Percentiles rank a stretch among this genome's conserved stretches.
phyloP scores from a whole-genome alignment of 805 yeast genomes.

The Teunomyces atbi region DNA sequence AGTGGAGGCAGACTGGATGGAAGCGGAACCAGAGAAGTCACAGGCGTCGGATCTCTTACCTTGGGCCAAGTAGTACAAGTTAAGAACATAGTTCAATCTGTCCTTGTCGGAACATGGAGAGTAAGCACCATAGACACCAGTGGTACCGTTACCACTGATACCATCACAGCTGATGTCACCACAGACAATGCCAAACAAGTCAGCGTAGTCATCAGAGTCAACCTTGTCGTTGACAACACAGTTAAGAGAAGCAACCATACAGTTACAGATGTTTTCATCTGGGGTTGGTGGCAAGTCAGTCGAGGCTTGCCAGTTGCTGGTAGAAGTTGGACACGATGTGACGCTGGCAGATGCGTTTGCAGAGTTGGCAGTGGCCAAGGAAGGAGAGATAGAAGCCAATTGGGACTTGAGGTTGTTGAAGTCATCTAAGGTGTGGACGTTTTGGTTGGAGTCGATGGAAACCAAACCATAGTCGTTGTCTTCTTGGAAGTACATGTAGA shows the following conservation, averaged over 20 bases:
- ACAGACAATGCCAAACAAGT: conserved; percentile 36
- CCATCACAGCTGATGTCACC: conserved; percentile 35
- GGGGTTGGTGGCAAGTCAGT: conserved; percentile 46
- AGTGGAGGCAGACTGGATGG: conserved; percentile 45
- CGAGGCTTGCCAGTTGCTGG: conserved; percentile 36
- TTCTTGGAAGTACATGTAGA: conserved; percentile 81
- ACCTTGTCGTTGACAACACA: conserved; percentile 36
- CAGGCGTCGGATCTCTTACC: conserved; percentile 29
- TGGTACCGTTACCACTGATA: conserved; percentile 36
- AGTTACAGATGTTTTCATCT: conserved; percentile 33
- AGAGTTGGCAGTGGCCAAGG: conserved; percentile 31
- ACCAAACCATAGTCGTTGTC: conserved; percentile 75
- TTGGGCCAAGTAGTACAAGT: conserved; percentile 36
- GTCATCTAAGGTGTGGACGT: conserved; percentile 62
- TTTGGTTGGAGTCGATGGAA: conserved; percentile 40
- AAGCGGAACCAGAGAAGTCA: conserved; percentile 40
- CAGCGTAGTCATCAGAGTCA: conserved; percentile 29
- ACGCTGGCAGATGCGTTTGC: conserved; percentile 22
- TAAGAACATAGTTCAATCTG: conserved; percentile 37
- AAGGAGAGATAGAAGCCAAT: conserved; percentile 55
- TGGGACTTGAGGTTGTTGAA: conserved; percentile 61
- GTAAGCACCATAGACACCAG: conserved; percentile 42
- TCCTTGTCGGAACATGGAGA: conserved; percentile 37
- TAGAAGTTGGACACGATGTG: conserved; percentile 36
- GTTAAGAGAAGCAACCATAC: conserved; percentile 31